Conservation (phyloP, 78 protist genomes). For the Tieghemostelium lacteum region DNA sequence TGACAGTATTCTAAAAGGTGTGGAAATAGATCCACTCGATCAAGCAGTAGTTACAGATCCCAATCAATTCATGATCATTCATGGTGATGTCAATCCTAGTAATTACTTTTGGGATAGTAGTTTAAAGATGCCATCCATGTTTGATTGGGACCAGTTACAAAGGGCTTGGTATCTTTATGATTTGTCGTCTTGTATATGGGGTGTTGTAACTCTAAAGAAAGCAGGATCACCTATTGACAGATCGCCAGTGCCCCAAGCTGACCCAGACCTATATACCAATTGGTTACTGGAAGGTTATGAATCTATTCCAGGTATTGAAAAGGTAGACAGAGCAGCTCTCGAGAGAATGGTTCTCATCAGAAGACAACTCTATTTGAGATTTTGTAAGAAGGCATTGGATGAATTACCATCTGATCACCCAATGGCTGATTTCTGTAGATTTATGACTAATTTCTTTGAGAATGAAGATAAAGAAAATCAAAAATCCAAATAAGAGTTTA, state of each 20-base stretch:
- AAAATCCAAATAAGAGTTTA: too few relatives aligned
- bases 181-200: slow-evolving; percentile 74
- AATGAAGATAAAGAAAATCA: slow-evolving; percentile 9
- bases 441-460: slow-evolving; percentile 33
- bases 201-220: slow-evolving; percentile 20
- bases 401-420: slow-evolving; percentile 45
- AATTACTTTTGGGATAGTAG: slow-evolving; percentile 53
- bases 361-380: slow-evolving; percentile 71
- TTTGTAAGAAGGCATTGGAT: slow-evolving; percentile 57
- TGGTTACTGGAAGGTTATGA: slow-evolving; percentile 75
- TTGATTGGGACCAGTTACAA: slow-evolving; percentile 86
- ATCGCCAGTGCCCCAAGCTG: slow-evolving; percentile 23
- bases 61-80: slow-evolving; percentile 51
- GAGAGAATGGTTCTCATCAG: slow-evolving; percentile 75
- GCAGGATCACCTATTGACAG: slow-evolving; percentile 11
- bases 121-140: slow-evolving; percentile 14
- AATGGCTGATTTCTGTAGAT: slow-evolving; percentile 75
- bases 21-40: slow-evolving; percentile 21
- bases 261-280: slow-evolving; percentile 14
- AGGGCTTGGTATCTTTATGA: slow-evolving; percentile 65
- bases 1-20: slow-evolving; percentile 31
- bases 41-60: background rate
- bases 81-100: slow-evolving; percentile 82
- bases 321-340: slow-evolving; percentile 48
- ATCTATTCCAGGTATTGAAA: slow-evolving; percentile 12